These are phyloP conservation scores for Komagataella ulmi DNA, from an alignment of 805 yeast genomes.

Conservation along the genomic window DNA sequence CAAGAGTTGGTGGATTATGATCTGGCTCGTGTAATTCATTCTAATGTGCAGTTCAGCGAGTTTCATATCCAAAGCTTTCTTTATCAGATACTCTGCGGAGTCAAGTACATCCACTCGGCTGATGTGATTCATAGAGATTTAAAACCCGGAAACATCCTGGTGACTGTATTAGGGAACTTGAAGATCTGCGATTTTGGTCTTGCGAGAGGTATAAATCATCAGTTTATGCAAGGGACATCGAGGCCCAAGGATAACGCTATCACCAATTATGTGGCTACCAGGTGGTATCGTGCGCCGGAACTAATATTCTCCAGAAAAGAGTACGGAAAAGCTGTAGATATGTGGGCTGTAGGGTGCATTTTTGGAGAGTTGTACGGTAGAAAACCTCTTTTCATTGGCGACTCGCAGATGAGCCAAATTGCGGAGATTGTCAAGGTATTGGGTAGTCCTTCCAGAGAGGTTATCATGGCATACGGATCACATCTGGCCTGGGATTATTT, in stretches of 20 bases:
- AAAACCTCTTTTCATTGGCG: slow-evolving; percentile 69
- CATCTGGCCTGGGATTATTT: slow-evolving; percentile 32
- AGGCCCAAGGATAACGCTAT: slow-evolving; percentile 30
- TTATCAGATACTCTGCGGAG: slow-evolving; percentile 77
- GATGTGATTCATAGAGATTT: slow-evolving; percentile 87
- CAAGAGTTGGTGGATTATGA: slow-evolving; percentile 81
- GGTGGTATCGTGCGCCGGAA: slow-evolving; percentile 96
- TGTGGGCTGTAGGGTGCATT: slow-evolving; percentile 94
- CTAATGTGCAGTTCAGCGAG: slow-evolving; percentile 67
- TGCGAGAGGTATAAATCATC: slow-evolving; percentile 55
- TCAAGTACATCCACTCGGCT: slow-evolving; percentile 83
- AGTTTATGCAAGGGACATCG: slow-evolving; percentile 16
- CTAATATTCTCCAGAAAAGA: slow-evolving; percentile 45
- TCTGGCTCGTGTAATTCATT: slow-evolving; percentile 67
- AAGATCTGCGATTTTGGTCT: slow-evolving; percentile 92
- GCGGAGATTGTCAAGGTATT: slow-evolving; percentile 52
- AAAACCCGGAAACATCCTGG: slow-evolving; percentile 82
- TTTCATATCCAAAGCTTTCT: slow-evolving; percentile 65
- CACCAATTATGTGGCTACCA: slow-evolving; percentile 82
- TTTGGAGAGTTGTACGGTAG: slow-evolving; percentile 76
- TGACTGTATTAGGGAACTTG: slow-evolving; percentile 57
- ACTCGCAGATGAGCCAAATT: slow-evolving; percentile 58
- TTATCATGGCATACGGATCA: slow-evolving; percentile 29
- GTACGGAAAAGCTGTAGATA: slow-evolving; percentile 63
- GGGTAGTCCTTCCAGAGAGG: slow-evolving; percentile 52